phyloP scores from a whole-genome alignment of 192 early-diverging fungal genomes.

The Coemansia biformis region DNA sequence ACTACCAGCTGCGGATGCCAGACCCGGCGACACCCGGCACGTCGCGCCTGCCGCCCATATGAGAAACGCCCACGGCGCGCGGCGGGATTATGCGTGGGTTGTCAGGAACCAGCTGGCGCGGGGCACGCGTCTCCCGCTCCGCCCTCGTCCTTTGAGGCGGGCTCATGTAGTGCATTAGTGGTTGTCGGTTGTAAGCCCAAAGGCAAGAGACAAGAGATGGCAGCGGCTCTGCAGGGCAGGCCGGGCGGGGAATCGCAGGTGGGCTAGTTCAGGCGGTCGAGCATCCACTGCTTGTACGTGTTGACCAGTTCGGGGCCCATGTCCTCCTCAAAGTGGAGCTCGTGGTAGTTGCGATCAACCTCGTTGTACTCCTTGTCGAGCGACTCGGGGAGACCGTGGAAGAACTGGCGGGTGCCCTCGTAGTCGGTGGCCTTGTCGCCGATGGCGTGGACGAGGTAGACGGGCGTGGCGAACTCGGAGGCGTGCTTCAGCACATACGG shows the following conservation, averaged over 20 bases:
- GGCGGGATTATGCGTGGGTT: too few species aligned
- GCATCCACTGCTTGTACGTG: constrained; percentile 39
- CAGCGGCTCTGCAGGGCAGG: too few species aligned
- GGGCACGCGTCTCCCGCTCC: too few species aligned
- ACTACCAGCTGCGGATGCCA: constrained; percentile 92
- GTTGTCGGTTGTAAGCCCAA: too few species aligned
- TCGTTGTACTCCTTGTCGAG: constrained; percentile 48
- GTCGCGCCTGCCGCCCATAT: constrained; percentile 60
- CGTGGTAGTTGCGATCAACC: constrained; percentile 38
- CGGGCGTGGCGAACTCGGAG: constrained; percentile 21
- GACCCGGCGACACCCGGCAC: constrained; percentile 73
- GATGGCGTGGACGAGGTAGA: constrained; percentile 40
- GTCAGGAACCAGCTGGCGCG: too few species aligned
- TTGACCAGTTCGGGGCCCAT: constrained; percentile 24
- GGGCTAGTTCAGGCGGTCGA: constrained; percentile 20
- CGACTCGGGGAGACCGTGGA: constrained; percentile 18
- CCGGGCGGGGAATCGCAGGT: too few species aligned
- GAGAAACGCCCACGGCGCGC: too few species aligned
- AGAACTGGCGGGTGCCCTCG: constrained; percentile 31
- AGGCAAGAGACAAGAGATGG: too few species aligned
- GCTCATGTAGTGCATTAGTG: too few species aligned
- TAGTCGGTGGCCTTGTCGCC: constrained; percentile 42
- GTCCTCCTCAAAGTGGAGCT: constrained; percentile 47
- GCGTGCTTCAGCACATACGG: constrained; percentile 16
- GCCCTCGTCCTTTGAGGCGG: too few species aligned